A percentile compares a stretch with the other conserved stretches of the same genome.
phyloP scores from a whole-genome alignment of 225 moss, liverwort and hornwort genomes.

The Pleurozium schreberi region DNA sequence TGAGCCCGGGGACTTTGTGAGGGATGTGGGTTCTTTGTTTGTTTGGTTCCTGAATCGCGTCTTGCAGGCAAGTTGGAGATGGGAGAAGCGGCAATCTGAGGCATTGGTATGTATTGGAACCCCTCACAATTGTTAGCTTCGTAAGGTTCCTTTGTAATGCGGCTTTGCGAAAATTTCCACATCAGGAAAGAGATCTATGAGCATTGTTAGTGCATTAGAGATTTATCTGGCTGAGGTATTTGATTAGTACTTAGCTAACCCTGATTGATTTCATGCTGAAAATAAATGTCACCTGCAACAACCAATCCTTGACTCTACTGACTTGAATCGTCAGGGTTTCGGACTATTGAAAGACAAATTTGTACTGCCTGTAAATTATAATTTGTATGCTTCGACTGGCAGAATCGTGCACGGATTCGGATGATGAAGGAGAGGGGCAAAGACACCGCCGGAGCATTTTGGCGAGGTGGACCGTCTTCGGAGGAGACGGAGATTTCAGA shows the following conservation, averaged over 20 bases:
- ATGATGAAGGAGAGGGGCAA: constrained; percentile 87
- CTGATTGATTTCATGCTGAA: not conserved
- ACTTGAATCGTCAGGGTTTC: not conserved
- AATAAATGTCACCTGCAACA: not conserved
- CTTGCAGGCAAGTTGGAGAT: constrained; percentile 88
- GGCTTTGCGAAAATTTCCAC: not conserved
- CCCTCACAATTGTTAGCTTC: not conserved
- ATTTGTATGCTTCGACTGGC: not conserved
- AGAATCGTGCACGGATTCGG: constrained; percentile 64
- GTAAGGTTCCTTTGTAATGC: not conserved
- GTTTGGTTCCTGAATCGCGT: not conserved
- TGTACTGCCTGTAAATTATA: too few relatives aligned
- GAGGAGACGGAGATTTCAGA: constrained; percentile 56
- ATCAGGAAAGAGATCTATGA: not conserved
- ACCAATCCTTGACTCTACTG: not conserved
- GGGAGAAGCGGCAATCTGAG: constrained; percentile 86
- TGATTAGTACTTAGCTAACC: not conserved
- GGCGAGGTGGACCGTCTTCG: constrained; percentile 55
- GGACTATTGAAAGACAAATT: not conserved
- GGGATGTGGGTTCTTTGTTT: not conserved
- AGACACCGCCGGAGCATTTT: constrained; percentile 43
- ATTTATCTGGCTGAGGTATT: not conserved
- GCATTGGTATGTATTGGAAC: constrained; percentile 42
- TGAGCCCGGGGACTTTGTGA: not conserved
- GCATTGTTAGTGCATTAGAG: not conserved